Evolutionary conservation across 2,329 filamentous ascomycete genomes (phyloP), one percentile per base, ranked within the genome.

Genomic region (Fusarium keratoplasticum): DNA sequence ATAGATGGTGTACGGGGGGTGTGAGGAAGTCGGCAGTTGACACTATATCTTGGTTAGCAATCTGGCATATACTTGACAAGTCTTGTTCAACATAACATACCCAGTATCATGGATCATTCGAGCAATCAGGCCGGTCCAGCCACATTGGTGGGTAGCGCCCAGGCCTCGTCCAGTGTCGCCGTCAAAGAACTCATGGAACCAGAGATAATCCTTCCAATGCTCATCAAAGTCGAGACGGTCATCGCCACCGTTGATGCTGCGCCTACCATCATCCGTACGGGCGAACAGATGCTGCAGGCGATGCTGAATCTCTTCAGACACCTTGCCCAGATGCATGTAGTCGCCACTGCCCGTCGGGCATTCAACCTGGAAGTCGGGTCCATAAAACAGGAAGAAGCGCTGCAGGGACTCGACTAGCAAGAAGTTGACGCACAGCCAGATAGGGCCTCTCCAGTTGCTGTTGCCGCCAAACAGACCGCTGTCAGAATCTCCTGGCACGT

Each of bases 181-280:
- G 80, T 98, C 96, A 81, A 98, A 98, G 87, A 97, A 98, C 82
- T 98, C 96, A 81, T 97, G 93, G 88, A 97, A 98, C 94, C 95
- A 98, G 78, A 98, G 87, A 57, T 83, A 80, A 62, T 84, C 95
- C 82, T 93, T 96, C 96, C 96, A 98, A 83, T 98, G 87, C 27
- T 94, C 92, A 80, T 98, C 95, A 79, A 94, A 98, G 84, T 98
- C 95, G 35, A 98, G 91, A 75, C 92, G 89, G 77, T 98, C 92
- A 76, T 93, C 95, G 20, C 94, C 93, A 65, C 90, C 92, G 79
- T 98, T 97, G 86, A 97, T 93, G 73, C 95, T 96, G 73, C 96
- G 92, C 70, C 94, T 92, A 61, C 95, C 95, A 73, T 97, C 91
- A 78, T 98, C 93, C 71, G 92, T 92, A 50, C 94, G 90, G 29